These are phyloP conservation scores for Dictyostelium firmibasis DNA, from an alignment of 78 protist genomes.

Conservation along the genomic window DNA sequence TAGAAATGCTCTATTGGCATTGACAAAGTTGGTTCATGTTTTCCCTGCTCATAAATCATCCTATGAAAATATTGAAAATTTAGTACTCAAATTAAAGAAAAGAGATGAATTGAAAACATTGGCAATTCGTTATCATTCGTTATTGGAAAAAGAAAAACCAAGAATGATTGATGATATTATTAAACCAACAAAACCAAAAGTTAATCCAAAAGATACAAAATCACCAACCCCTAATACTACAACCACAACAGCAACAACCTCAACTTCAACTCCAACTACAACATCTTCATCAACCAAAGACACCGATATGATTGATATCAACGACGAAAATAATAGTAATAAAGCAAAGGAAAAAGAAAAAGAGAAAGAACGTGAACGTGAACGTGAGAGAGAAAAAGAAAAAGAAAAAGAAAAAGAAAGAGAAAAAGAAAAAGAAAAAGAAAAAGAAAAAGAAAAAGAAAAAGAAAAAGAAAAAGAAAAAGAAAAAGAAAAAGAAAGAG, in stretches of 20 bases:
- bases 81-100: neutral
- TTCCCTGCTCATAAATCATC: constrained; percentile 39
- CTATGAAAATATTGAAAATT: neutral
- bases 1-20: constrained; percentile 62
- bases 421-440: neutral
- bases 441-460: neutral
- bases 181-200: neutral
- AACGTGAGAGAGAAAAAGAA: neutral
- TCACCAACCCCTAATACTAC: neutral
- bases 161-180: constrained; percentile 14
- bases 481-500: neutral
- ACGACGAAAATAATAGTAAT: neutral
- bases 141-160: constrained; percentile 44
- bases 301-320: neutral
- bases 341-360: neutral
- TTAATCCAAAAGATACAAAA: neutral
- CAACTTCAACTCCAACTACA: neutral
- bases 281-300: neutral
- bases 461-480: neutral
- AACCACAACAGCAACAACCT: neutral
- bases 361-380: neutral
- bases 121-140: constrained; percentile 49
- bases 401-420: neutral
- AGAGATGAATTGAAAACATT: constrained; percentile 41
- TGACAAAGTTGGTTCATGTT: constrained; percentile 41